Evolutionary conservation across 2,329 filamentous ascomycete genomes (phyloP).

Genomic region (Pseudogymnoascus sp.): DNA sequence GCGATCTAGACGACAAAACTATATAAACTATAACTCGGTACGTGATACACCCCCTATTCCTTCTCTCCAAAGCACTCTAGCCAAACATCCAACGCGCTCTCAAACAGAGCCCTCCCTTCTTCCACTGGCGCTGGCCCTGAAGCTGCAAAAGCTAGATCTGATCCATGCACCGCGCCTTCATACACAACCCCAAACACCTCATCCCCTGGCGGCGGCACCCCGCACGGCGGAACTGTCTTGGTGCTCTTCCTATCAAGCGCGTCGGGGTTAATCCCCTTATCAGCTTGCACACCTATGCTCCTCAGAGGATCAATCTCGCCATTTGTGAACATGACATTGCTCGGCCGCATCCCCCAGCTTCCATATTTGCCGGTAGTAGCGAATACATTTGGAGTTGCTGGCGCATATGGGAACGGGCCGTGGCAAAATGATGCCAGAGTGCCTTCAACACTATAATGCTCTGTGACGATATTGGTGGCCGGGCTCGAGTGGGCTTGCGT

Average conservation of each 20-base stretch:
- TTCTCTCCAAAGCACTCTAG: conserved; percentile 9
- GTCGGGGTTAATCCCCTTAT: neutral
- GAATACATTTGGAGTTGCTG: neutral
- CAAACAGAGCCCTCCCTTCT: conserved; percentile 9
- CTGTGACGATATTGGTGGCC: neutral
- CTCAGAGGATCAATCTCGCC: neutral
- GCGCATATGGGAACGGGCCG: neutral
- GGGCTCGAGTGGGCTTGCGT: neutral
- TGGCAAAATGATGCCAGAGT: neutral
- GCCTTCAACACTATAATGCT: neutral
- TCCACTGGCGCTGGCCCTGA: neutral
- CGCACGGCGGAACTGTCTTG: neutral
- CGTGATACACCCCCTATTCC: neutral
- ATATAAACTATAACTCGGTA: neutral
- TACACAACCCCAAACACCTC: conserved; percentile 5
- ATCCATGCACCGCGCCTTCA: neutral
- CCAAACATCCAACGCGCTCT: conserved; percentile 12
- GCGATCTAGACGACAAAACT: neutral
- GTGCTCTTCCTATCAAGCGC: neutral
- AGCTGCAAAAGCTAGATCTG: neutral
- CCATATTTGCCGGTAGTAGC: neutral
- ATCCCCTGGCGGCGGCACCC: neutral
- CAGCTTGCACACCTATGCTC: neutral
- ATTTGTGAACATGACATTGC: neutral
- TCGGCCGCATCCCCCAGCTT: neutral